Base-by-base conservation (phyloP, 345 rosid species). In the Eucalyptus marginata region DNA sequence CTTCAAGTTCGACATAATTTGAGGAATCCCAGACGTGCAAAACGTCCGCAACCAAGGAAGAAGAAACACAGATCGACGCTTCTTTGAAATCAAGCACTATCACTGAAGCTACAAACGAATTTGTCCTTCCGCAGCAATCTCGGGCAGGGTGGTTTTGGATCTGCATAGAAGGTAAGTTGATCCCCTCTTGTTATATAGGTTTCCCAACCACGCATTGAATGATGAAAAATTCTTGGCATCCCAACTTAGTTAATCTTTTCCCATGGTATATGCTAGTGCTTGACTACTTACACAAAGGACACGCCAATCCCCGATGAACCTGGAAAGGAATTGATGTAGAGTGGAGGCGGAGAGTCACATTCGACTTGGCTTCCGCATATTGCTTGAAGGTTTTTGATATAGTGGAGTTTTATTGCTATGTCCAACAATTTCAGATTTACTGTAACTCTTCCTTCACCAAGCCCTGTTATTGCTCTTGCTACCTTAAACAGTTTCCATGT, bases 71-170 rank as follows among this genome's bases (percentile, higher is more conserved):
- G 14, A 58, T 24, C 64, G 12, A 58, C n/a, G 3, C 13, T 58
- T 58, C 29, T 24, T 24, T 58, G 64, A 58, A 58, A 24, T 58
- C 64, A 58, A 58, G 31, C 27, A 87, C 87, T 49, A 89, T 90
- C 64, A 31, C 58, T 22, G 89, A 87, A 25, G 94, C 93, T 6
- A 91, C 92, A 1, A 25, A 87, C 49, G 64, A 91, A 90, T 54
- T 92, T 93, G 87, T 86, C 91, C 43, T 17, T 44, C 3, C 49
- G 14, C 8, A 90, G 88, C 54, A 89, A 83, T 84, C 71, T 91
- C 6, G 91, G 94, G 47, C 86, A 91, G 43, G 94, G 94, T 25
- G 93, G 92, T 14, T 93, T 89, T 88, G 94, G 94, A 17, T 31
- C 90, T 11, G 92, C 91, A 9, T 91, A 91, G 51, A 92, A 89